A percentile compares a stretch with the other conserved stretches of the same genome.
phyloP scores from a whole-genome alignment of 257 asterid species.

The Catharanthus roseus region DNA sequence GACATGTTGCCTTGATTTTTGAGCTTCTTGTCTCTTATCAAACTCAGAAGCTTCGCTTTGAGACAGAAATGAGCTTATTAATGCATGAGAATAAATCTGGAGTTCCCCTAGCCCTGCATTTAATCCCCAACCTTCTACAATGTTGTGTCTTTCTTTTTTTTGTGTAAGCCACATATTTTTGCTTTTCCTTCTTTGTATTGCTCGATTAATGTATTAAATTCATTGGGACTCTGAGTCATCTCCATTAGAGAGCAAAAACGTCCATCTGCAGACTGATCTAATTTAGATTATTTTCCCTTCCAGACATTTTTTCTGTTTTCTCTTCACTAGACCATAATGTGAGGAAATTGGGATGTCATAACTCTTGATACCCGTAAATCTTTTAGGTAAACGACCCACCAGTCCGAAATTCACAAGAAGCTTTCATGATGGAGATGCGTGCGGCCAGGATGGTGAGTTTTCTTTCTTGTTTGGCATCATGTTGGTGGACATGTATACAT shows the following conservation, averaged over 20 bases:
- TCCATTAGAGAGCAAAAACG: not conserved
- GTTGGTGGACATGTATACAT: not conserved
- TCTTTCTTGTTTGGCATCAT: not conserved
- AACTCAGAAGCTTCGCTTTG: not conserved
- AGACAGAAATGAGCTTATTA: not conserved
- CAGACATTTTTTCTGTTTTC: no score
- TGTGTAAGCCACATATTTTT: not conserved
- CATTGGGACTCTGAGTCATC: not conserved
- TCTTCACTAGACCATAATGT: not conserved
- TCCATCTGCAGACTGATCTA: not conserved
- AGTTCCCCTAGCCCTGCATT: not conserved
- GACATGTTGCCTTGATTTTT: not conserved
- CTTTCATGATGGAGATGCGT: slow-evolving; percentile 95
- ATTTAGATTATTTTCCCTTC: not conserved
- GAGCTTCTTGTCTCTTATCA: not conserved
- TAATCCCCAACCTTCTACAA: not conserved
- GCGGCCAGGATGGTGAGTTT: slow-evolving; percentile 74
- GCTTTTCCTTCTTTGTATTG: not conserved
- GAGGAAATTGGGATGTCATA: not conserved
- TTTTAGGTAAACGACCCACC: slow-evolving; percentile 49
- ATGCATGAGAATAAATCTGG: not conserved
- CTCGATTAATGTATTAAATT: not conserved
- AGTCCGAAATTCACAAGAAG: slow-evolving; percentile 80
- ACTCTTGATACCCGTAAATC: not conserved
- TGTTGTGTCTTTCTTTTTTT: not conserved